Conservation (phyloP, 306 rosid genomes). For the Citrullus mucosospermus region DNA sequence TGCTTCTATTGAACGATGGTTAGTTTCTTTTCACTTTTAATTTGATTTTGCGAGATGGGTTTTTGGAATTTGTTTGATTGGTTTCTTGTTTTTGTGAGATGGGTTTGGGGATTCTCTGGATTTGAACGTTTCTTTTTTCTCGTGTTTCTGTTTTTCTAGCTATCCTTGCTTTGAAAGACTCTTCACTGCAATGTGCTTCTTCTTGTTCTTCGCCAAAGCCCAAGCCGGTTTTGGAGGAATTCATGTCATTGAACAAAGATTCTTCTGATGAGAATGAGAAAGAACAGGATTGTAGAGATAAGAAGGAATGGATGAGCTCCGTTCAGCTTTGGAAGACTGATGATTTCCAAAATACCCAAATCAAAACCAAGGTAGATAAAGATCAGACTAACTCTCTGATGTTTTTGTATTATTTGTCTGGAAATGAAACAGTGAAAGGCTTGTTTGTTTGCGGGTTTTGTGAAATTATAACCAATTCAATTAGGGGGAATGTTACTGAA, state of each 20-base stretch:
- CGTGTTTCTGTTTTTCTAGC: slow-evolving; percentile 32
- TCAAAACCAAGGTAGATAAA: slow-evolving; percentile 43
- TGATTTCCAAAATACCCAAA: slow-evolving; percentile 17
- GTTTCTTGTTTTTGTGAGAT: neutral
- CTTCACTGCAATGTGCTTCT: slow-evolving; percentile 33
- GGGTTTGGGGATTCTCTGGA: neutral
- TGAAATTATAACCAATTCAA: neutral
- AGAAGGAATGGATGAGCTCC: slow-evolving; percentile 96
- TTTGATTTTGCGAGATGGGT: neutral
- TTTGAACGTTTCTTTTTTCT: neutral
- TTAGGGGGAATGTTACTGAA: neutral
- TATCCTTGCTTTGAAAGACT: slow-evolving; percentile 42
- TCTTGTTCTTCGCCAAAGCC: slow-evolving; percentile 7
- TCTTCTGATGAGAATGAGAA: slow-evolving; percentile 15
- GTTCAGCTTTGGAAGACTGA: slow-evolving; percentile 81
- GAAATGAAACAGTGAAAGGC: neutral
- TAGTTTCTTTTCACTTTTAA: neutral
- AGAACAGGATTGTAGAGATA: slow-evolving; percentile 57
- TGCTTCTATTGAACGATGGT: slow-evolving; percentile 80
- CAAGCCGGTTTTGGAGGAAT: slow-evolving; percentile 66
- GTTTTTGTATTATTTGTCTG: neutral
- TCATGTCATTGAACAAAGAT: slow-evolving; percentile 63
- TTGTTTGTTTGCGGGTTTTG: neutral
- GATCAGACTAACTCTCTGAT: neutral
- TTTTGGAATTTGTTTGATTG: neutral